Percentiles rank a stretch among this genome's conserved stretches.
Evolutionary conservation across 306 rosid species (phyloP).

Genomic region (Pyrus betulifolia): DNA sequence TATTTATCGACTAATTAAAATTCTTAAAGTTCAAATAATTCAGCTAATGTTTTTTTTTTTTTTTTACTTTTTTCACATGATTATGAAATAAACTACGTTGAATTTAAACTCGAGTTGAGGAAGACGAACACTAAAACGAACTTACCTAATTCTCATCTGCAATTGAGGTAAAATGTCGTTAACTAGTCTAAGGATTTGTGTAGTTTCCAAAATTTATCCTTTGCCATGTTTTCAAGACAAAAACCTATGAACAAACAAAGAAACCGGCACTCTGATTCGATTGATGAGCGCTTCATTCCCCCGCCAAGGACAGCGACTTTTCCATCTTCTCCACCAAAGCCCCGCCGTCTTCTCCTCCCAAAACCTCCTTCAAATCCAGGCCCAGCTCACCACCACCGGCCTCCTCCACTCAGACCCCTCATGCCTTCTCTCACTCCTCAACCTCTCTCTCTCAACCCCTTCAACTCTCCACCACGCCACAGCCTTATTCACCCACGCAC

Average conservation of each 20-base stretch:
- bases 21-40: no score
- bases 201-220: no score
- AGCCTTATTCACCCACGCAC: constrained; percentile 11
- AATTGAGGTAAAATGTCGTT: no score
- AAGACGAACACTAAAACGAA: no score
- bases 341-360: background rate
- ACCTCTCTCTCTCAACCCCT: constrained; percentile 1
- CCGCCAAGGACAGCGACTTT: constrained; percentile 1
- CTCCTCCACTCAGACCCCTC: constrained; percentile 8
- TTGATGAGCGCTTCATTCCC: constrained; percentile 3
- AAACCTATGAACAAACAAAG: background rate
- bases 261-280: background rate
- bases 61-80: no score
- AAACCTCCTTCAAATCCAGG: constrained; percentile 17
- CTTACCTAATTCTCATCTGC: no score
- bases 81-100: no score
- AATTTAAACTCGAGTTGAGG: no score
- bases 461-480: constrained; percentile 8
- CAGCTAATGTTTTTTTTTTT: no score
- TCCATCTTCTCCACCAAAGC: constrained; percentile 10
- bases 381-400: constrained; percentile 21
- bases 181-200: no score
- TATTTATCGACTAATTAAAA: no score
- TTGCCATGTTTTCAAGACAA: background rate
- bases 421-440: constrained; percentile 10